Evolutionary conservation across 1,284 basidiomycete genomes (phyloP), one percentile per base, ranked within the genome.

Genomic region (Spongispora temasekensis): DNA sequence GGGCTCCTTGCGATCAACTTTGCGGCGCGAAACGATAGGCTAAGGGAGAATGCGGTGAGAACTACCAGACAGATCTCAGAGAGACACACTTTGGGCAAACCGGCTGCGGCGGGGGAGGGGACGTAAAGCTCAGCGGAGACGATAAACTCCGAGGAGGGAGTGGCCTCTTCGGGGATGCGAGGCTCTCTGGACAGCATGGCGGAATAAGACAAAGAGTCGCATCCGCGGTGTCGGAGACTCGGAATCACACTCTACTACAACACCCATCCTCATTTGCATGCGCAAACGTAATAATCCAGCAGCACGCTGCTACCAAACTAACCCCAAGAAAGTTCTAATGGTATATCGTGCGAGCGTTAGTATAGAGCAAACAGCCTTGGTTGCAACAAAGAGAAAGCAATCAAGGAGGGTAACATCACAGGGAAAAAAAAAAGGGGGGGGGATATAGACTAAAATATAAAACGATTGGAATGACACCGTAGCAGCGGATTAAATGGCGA

Each of bases 111-210:
- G 55, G 82, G 77, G 55, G 79, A 77, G n/a, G 88, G 84, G 40
- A 91, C 76, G 68, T 86, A 89, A 23, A 92, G 75, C 67, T 91
- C 86, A 9, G 82, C 83, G 48, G 81, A 80, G 50, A 87, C 81
- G 62, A 76, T 76, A 64, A 81, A 78, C 66, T 82, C 82, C 28
- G 61, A 62, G 55, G 59, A 21, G 37, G 44, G 25, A 17, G 7
- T n/a, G 25, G 51, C 56, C 32, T 59, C 61, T 28, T 61, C 59
- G 17, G 55, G 35, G 25, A 46, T 57, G 55, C 21, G 30, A n/a
- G 50, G 55, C 48, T 68, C 72, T 19, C 35, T 31, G 44, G 61
- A 40, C 10, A 61, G 65, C 71, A 72, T 72, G 56, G 50, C 31
- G 51, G 51, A 5, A 50, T 51, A 37, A 48, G 35, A 44, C 25